Evolutionary conservation across 306 rosid genomes (phyloP), one percentile per base, ranked within the genome.

Genomic region (Prunus davidiana): DNA sequence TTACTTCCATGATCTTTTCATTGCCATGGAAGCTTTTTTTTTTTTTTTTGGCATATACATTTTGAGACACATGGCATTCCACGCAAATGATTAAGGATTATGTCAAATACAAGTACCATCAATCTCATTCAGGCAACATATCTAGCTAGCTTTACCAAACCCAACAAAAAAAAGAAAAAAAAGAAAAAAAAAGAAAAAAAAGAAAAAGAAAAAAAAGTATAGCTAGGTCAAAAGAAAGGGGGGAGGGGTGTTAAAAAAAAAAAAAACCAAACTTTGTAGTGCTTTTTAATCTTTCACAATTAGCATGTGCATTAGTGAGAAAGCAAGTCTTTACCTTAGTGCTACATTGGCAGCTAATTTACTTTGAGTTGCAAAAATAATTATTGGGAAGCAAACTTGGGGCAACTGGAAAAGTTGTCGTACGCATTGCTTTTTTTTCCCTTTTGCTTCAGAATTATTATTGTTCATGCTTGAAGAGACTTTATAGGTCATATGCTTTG

Each of bases 401-500:
- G 24, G 76, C 43, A 45, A 55, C 64, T 41, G 55, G 54, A 24
- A 72, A 72, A 72, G 76, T 14, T 56, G 45, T 12, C 32, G 56
- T 46, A 8, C 32, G 11, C 52, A 28, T 71, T 71, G 64, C 52
- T 62, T 55, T 30, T 20, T 12, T 15, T 52, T 2, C 67, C 55
- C 30, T 43, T 38, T 63, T 71, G 51, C 51, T 71, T 72, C 67
- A 38, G 41, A 20, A 22, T 34, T 12, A 67, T 18, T 41, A 24
- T 20, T 56, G 47, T 56, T 41, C 38, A 11, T 14, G 5, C 20
- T 56, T 34, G 56, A 72, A 57, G 41, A 12, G 66, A 41, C 76
- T 56, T 22, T 72, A 72, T 54, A 72, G 66, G 38, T 55, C 76
- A 38, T 34, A 34, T 56, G 66, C 52, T 69, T 22, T 56, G 38